Conservation (phyloP, 2,329 filamentous ascomycete species). For the Cordyceps farinosa region DNA sequence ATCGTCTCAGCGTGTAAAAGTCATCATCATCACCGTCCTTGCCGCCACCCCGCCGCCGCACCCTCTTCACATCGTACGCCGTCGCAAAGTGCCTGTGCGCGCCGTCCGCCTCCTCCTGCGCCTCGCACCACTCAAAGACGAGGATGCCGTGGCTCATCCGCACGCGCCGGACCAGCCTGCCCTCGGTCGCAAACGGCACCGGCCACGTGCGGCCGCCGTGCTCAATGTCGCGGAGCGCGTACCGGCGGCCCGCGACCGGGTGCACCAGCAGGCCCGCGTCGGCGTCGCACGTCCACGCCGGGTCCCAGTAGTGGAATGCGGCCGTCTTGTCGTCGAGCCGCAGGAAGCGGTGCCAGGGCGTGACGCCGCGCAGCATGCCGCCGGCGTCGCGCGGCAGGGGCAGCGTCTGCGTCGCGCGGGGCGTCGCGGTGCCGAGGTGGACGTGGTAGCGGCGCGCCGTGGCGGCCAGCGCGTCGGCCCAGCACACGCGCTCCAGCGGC, state of each 20-base stretch:
- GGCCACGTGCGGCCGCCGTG: slow-evolving; percentile 36
- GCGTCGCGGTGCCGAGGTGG: slow-evolving; percentile 45
- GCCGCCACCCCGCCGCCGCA: no score
- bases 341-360: slow-evolving; percentile 45
- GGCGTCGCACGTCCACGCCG: slow-evolving; percentile 51
- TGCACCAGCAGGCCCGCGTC: slow-evolving; percentile 56
- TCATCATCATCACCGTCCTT: slow-evolving; percentile 17
- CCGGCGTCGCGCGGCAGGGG: slow-evolving; percentile 18
- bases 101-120: slow-evolving; percentile 34
- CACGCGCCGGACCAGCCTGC: slow-evolving; percentile 51
- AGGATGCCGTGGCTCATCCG: slow-evolving; percentile 52
- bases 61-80: slow-evolving; percentile 48
- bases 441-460: slow-evolving; percentile 52
- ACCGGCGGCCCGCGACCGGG: slow-evolving; percentile 33
- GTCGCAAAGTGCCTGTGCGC: slow-evolving; percentile 59
- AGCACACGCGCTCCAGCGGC: slow-evolving; percentile 29
- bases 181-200: slow-evolving; percentile 49
- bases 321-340: slow-evolving; percentile 37
- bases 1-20: background rate
- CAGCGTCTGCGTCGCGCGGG: slow-evolving; percentile 31
- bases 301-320: slow-evolving; percentile 44
- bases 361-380: slow-evolving; percentile 33
- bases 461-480: slow-evolving; percentile 43
- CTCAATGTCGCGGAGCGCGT: slow-evolving; percentile 48
- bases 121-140: slow-evolving; percentile 62